Evolutionary conservation across 192 early-diverging fungal species (phyloP), one percentile per base, ranked within the genome.

Genomic region (Rhizophagus sp.): DNA sequence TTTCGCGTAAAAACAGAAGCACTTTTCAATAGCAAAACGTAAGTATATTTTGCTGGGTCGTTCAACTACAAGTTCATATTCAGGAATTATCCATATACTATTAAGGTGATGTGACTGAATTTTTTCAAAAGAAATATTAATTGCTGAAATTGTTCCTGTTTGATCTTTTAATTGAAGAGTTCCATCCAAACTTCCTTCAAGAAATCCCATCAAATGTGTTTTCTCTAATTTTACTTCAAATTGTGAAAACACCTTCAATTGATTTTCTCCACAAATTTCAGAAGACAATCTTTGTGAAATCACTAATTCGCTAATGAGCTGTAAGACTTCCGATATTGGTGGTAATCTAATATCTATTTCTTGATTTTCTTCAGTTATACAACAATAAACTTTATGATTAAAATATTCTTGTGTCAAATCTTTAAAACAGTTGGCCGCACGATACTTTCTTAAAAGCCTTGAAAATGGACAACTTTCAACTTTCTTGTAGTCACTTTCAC

Each of bases 1-100:
- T 24, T 73, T 73, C 33, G 27, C 41, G 34, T 73, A 73, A 30
- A 73, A 41, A 25, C 72, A 73, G 33, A 50, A 47, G 30, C 72
- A 73, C 41, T 73, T 73, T 25, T 73, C 72, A 12, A 73, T 52
- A 12, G 44, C 41, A 25, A 73, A 52, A 36, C 44, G 72, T 49
- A 73, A 49, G 27, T 73, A 44, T 12, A 24, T 13, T 73, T 73
- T 73, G 11, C 10, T 9, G 27, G 11, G 72, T 30, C 25, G 22
- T 73, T 52, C 72, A 49, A 73, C 10, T 6, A 50, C 72, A 15
- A 73, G 4, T 17, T 73, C 72, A 57, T 27, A 73, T 24, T 73
- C 44, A 50, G 44, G 41, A 50, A 73, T 39, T 24, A 71, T n/a
- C 69, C 69, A 71, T 39, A 71, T 27, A 50, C 27, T 47, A 33